Base-by-base conservation (phyloP, 2,329 filamentous ascomycete species). In the Aureobasidium sp. region DNA sequence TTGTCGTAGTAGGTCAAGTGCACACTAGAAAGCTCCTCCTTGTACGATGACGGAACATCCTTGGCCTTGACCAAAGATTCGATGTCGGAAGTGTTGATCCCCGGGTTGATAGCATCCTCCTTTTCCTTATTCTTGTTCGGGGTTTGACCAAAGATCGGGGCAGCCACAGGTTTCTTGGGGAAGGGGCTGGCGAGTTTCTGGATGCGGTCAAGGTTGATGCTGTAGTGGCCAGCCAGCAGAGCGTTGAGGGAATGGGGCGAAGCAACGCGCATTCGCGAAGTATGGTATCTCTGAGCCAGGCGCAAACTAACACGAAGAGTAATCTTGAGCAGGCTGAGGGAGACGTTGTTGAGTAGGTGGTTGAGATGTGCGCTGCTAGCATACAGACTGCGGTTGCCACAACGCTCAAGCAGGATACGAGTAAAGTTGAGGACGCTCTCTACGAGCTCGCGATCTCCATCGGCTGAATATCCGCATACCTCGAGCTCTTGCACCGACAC, bases 381-480 rank as follows among this genome's bases (percentile, higher is more conserved):
- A 74, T 97, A 99, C 69, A 99, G 86, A 77, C 92, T 97, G 67
- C 95, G 83, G 72, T 99, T 99, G 63, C 93, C 94, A 75, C 94
- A 99, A 72, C 96, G 94, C 72, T 97, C 91, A 57, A 97, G 78
- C 34, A 99, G 81, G 73, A 96, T 83, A 64, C 88, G 85, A 27
- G 92, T 96, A 74, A 99, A 99, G 67, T 84, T 81, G 63, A 99
- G 79, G 59, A 97, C 82, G 34, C 84, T 81, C 72, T 96, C 87
- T 61, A 97, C 78, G 64, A 99, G 81, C 70, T 89, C 79, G 67
- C 86, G 81, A 73, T 99, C 94, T 67, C 89, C 92, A 69, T 96
- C 89, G 59, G 81, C 71, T 3, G 83, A 79, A 72, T 88, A 91
- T 32, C 86, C 88, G 48, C 68, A 55, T 53, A 52, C 45, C 59